Evolutionary conservation across 2,329 filamentous ascomycete genomes (phyloP), one percentile per base, ranked within the genome.

Genomic region (Xylariaceae sp.): DNA sequence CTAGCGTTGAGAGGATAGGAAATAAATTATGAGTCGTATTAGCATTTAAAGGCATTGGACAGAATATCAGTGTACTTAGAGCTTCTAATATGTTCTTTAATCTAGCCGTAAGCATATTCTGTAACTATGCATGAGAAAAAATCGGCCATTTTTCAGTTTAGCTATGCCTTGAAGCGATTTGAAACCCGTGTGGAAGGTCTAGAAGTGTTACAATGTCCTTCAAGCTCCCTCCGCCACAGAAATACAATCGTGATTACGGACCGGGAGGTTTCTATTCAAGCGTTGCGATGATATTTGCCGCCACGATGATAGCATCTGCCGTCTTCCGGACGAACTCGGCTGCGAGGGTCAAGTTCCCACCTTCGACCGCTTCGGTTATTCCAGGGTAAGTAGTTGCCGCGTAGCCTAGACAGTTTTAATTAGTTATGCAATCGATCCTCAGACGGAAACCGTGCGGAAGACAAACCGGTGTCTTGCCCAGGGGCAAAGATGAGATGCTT

Each of bases 1-100:
- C 61, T n/a, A 85, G 81, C 64, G 79, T 87, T 52, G 67, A 73
- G 49, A 63, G 57, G 0, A 66, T 84, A 1, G 85, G 84, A 0
- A 76, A 86, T 62, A 71, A 69, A 62, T 71, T 43, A 72, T 87
- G n/a, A 54, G 68, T 41, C 62, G 71, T 4, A 72, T 78, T 44
- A 67, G 65, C 7, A 61, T 37, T 48, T 57, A 16, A 51, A 42
- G 16, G 23, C 9, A 26, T 26, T 9, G 9, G 23, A 9, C 4
- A 4, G 23, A 26, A 26, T 9, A 26, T 26, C 9, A 4, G 4
- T 26, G 9, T 26, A 26, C 23, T 26, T 26, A 26, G 23, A 26
- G 23, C 9, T 26, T 26, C 4, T 26, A 9, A 26, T 4, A 26
- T 9, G n/a, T 26, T 26, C 23, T 26, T 26, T 26, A 26, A 4